phyloP scores from a whole-genome alignment of 2,329 filamentous ascomycete species.

The Trichoderma sp. region DNA sequence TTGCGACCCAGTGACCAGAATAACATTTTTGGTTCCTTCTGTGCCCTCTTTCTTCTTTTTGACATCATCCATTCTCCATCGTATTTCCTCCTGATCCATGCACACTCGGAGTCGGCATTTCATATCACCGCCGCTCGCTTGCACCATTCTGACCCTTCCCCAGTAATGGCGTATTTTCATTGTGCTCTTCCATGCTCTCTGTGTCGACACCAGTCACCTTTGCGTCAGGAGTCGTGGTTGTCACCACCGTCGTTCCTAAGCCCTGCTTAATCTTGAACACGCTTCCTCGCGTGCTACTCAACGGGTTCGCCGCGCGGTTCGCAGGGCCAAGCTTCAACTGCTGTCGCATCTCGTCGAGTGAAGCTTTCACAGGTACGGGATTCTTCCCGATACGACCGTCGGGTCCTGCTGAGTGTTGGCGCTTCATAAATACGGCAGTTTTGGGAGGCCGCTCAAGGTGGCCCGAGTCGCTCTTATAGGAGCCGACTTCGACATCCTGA shows the following conservation, averaged over 20 bases:
- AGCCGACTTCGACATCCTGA: slow-evolving; percentile 32
- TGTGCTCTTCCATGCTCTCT: slow-evolving; percentile 12
- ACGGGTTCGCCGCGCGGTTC: slow-evolving; percentile 62
- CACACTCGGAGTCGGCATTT: background rate
- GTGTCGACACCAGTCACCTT: background rate
- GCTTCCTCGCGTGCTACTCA: slow-evolving; percentile 56
- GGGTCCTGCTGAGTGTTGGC: slow-evolving; percentile 53
- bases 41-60: background rate
- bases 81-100: background rate
- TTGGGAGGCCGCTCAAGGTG: slow-evolving; percentile 46
- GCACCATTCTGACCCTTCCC: slow-evolving; percentile 23
- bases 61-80: background rate
- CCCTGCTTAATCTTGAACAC: slow-evolving; percentile 65
- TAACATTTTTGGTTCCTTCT: background rate
- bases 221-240: background rate
- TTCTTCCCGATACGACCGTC: slow-evolving; percentile 50
- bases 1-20: background rate
- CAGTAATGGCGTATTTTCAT: slow-evolving; percentile 34
- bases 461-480: slow-evolving; percentile 39
- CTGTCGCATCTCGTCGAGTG: slow-evolving; percentile 60
- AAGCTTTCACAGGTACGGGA: slow-evolving; percentile 56
- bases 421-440: slow-evolving; percentile 58
- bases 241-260: slow-evolving; percentile 21
- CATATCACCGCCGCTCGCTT: background rate
- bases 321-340: slow-evolving; percentile 66